Evolutionary conservation across 805 yeast species (phyloP).

Genomic region (Saccharomycopsis vini): DNA sequence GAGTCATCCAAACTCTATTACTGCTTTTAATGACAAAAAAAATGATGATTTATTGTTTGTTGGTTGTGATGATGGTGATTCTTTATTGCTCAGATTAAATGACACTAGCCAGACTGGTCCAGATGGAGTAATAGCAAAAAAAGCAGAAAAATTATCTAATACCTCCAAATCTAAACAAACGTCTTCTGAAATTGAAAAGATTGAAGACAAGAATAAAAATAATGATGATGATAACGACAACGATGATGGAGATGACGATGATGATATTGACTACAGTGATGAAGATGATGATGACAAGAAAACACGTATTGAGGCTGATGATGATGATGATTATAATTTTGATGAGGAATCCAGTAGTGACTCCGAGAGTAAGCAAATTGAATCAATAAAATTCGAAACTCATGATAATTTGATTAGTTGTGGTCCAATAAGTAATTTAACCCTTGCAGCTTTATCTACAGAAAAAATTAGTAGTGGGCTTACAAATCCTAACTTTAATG

Average conservation of each 20-base stretch:
- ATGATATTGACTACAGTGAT: slow-evolving; percentile 18
- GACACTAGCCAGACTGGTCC: slow-evolving; percentile 5
- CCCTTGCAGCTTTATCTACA: slow-evolving; percentile 52
- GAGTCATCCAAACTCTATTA: slow-evolving; percentile 5
- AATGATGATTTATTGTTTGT: slow-evolving; percentile 9
- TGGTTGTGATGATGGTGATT: slow-evolving; percentile 14
- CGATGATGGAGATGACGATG: slow-evolving; percentile 19
- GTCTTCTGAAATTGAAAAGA: slow-evolving; percentile 2
- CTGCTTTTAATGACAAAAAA: slow-evolving; percentile 1
- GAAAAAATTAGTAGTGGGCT: slow-evolving; percentile 51
- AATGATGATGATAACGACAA: slow-evolving; percentile 2
- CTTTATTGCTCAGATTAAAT: slow-evolving; percentile 9
- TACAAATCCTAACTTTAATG: slow-evolving; percentile 58
- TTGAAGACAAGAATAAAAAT: slow-evolving; percentile 7
- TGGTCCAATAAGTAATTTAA: slow-evolving; percentile 68
- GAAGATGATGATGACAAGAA: slow-evolving; percentile 12
- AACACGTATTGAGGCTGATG: background rate
- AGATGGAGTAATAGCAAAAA: slow-evolving; percentile 6
- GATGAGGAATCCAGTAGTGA: too few species aligned
- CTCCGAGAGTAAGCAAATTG: background rate
- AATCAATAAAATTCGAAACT: slow-evolving; percentile 29
- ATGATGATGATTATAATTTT: slow-evolving; percentile 6
- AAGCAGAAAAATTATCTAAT: too few species aligned
- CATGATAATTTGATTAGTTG: slow-evolving; percentile 50
- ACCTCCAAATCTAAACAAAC: too few species aligned